phyloP scores from a whole-genome alignment of 257 asterid species.

The Jasminum sambac region DNA sequence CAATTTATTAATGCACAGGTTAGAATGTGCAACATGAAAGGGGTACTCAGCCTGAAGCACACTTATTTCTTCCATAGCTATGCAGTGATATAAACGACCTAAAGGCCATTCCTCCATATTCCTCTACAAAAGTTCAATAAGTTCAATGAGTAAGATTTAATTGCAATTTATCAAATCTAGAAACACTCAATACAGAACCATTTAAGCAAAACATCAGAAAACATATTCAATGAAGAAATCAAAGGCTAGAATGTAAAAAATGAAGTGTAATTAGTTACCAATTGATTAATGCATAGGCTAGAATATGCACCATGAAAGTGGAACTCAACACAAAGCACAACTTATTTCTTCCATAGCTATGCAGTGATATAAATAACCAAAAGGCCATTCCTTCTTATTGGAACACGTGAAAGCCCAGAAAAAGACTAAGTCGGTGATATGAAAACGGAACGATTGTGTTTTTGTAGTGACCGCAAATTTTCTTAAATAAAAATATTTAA shows the following conservation, averaged over 20 bases:
- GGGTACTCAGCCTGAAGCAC: constrained; percentile 97
- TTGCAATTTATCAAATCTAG: constrained; percentile 18
- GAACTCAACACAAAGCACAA: constrained; percentile 97
- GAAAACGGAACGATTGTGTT: too few relatives aligned
- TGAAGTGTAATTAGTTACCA: constrained; percentile 57
- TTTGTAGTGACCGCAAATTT: too few relatives aligned
- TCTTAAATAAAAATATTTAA: too few relatives aligned
- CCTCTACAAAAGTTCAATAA: constrained; percentile 48
- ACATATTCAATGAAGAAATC: background rate
- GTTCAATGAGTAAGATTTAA: constrained; percentile 9
- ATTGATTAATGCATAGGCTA: constrained; percentile 85
- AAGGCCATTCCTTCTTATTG: constrained; percentile 99
- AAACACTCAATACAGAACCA: too few relatives aligned
- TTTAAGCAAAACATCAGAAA: too few relatives aligned
- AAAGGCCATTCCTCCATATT: constrained; percentile 99
- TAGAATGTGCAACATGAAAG: constrained; percentile 99
- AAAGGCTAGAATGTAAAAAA: constrained; percentile 17
- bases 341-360: constrained; percentile 98
- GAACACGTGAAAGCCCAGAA: too few relatives aligned
- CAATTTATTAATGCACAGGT: constrained; percentile 89
- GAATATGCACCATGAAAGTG: constrained; percentile 99
- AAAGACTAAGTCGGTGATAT: too few relatives aligned
- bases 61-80: constrained; percentile 98
- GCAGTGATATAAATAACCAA: constrained; percentile 96
- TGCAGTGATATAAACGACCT: constrained; percentile 94